Conservation (phyloP, 1,284 basidiomycete genomes). For the Microbotryum lychnidis-dioicae region DNA sequence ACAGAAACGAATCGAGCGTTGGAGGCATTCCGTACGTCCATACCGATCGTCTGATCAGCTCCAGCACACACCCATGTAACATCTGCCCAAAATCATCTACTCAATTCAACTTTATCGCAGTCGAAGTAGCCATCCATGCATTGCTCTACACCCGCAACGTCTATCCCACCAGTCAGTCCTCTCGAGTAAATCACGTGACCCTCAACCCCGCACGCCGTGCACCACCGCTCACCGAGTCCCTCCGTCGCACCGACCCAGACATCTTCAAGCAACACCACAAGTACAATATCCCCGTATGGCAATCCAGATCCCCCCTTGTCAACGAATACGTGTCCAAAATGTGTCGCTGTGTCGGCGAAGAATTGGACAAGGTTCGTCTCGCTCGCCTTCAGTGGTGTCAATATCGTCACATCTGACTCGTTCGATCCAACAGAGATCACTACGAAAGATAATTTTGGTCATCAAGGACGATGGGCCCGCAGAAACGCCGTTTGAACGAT, state of each 20-base stretch:
- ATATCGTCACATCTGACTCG: slow-evolving; percentile 2
- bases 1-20: too few relatives aligned
- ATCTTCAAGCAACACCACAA: slow-evolving; percentile 78
- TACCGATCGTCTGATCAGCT: too few relatives aligned
- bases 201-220: too few relatives aligned
- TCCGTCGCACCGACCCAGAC: slow-evolving; percentile 41
- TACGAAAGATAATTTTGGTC: slow-evolving; percentile 66
- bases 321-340: slow-evolving; percentile 59
- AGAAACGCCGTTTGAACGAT: slow-evolving; percentile 51
- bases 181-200: too few relatives aligned
- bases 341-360: slow-evolving; percentile 58
- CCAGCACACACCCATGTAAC: too few relatives aligned
- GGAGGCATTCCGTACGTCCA: too few relatives aligned
- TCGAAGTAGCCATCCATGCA: slow-evolving; percentile 86
- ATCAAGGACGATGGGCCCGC: slow-evolving; percentile 59
- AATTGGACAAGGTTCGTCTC: slow-evolving; percentile 55
- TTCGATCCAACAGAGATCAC: slow-evolving; percentile 49
- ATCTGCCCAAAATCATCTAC: background rate
- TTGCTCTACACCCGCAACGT: slow-evolving; percentile 82
- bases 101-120: slow-evolving; percentile 42
- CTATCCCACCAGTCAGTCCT: slow-evolving; percentile 56
- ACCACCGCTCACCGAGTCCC: background rate
- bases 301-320: slow-evolving; percentile 78
- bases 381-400: slow-evolving; percentile 6
- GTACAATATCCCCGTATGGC: slow-evolving; percentile 80